These are phyloP conservation scores for Pseudozyma hubeiensis DNA, from an alignment of 1,284 basidiomycete species.

Conservation along the genomic window DNA sequence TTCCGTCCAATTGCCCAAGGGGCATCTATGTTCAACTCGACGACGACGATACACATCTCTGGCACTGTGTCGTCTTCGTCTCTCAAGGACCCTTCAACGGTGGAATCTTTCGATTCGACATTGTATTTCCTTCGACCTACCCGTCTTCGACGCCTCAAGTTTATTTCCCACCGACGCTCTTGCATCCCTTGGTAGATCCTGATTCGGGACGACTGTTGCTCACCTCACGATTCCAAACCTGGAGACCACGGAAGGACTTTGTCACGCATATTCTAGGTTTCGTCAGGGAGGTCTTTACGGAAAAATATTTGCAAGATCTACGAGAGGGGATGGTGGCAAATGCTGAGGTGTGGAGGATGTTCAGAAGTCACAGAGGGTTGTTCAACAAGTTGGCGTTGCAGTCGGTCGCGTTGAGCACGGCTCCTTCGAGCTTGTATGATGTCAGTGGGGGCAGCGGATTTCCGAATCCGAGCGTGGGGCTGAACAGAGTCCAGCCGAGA, in stretches of 20 bases:
- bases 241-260: conserved; percentile 44
- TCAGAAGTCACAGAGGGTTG: conserved; percentile 33
- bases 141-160: conserved; percentile 48
- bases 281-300: conserved; percentile 38
- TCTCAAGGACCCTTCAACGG: conserved; percentile 46
- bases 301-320: conserved; percentile 29
- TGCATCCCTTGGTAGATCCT: conserved; percentile 58
- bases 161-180: conserved; percentile 46
- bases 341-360: conserved; percentile 48
- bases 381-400: conserved; percentile 59
- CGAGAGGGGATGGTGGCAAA: conserved; percentile 44
- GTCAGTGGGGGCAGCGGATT: conserved; percentile 46
- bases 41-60: conserved; percentile 48
- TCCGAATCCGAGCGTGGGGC: conserved; percentile 41
- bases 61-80: conserved; percentile 56
- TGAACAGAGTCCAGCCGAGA: conserved; percentile 15
- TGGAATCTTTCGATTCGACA: conserved; percentile 58
- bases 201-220: conserved; percentile 39
- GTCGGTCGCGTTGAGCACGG: conserved; percentile 46
- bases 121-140: conserved; percentile 46
- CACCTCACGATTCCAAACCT: conserved; percentile 29
- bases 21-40: conserved; percentile 52
- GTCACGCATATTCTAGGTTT: conserved; percentile 45
- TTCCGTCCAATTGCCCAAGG: conserved; percentile 41
- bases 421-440: conserved; percentile 50